Conservation (phyloP, 2,329 filamentous ascomycete species). For the Aspergillus flavus region DNA sequence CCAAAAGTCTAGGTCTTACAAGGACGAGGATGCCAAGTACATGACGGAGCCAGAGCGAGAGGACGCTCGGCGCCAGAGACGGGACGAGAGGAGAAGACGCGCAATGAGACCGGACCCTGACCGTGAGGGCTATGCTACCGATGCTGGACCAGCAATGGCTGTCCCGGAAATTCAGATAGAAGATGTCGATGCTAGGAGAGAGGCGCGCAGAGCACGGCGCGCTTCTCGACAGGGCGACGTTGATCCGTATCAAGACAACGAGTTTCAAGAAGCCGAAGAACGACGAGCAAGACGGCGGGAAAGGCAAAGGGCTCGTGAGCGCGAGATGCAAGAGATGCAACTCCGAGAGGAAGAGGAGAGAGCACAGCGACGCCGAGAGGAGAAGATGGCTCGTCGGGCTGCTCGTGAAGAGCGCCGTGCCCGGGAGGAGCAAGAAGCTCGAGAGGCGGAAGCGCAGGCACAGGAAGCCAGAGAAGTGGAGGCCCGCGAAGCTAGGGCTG, state of each 20-base stretch:
- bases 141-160: conserved; percentile 43
- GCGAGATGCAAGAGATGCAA: conserved; percentile 40
- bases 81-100: conserved; percentile 41
- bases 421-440: conserved; percentile 55
- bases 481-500: conserved; percentile 40
- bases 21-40: conserved; percentile 37
- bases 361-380: conserved; percentile 37
- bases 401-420: conserved; percentile 37
- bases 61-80: conserved; percentile 35
- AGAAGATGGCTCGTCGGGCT: conserved; percentile 36
- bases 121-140: conserved; percentile 49
- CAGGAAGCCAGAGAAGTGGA: conserved; percentile 23
- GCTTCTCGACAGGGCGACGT: conserved; percentile 38
- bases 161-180: conserved; percentile 44
- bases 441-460: conserved; percentile 60
- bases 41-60: conserved; percentile 42
- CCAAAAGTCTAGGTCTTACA: conserved; percentile 40
- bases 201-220: conserved; percentile 63
- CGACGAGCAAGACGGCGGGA: conserved; percentile 53
- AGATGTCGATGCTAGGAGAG: conserved; percentile 63
- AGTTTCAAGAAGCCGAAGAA: conserved; percentile 40
- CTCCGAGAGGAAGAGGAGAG: conserved; percentile 42
- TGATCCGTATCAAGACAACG: conserved; percentile 36
- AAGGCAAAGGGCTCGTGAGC: conserved; percentile 50
- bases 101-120: conserved; percentile 52